phyloP scores from a whole-genome alignment of 73 alveolate genomes.

The Blepharisma japonicum region DNA sequence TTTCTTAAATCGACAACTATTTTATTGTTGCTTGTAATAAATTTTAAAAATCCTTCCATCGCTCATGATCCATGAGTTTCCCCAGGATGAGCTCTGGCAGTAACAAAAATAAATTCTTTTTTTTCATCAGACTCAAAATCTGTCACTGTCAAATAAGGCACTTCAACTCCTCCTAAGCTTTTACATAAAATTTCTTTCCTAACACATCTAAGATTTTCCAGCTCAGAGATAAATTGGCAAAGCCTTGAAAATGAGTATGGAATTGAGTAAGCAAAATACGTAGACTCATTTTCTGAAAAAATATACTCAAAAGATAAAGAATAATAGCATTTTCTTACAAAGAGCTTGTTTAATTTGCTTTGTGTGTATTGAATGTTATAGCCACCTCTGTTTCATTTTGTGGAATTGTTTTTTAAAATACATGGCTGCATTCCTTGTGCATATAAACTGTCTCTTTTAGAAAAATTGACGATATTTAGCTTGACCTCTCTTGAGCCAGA shows the following conservation, averaged over 20 bases:
- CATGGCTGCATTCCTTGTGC: conserved; percentile 67
- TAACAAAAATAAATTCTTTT: conserved; percentile 68
- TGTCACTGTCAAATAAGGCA: conserved; percentile 74
- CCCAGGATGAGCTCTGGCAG: conserved; percentile 87
- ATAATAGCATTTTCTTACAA: conserved; percentile 49
- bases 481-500: conserved; percentile 80
- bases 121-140: conserved; percentile 48
- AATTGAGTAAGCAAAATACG: background rate
- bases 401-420: conserved; percentile 27
- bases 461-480: conserved; percentile 91
- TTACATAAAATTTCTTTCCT: conserved; percentile 51
- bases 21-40: conserved; percentile 46
- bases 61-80: conserved; percentile 79
- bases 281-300: background rate
- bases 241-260: background rate
- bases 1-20: conserved; percentile 75
- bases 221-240: background rate
- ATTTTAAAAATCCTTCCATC: conserved; percentile 79
- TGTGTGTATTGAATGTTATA: conserved; percentile 77
- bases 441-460: conserved; percentile 76
- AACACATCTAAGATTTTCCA: background rate
- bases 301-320: background rate
- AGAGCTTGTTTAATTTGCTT: conserved; percentile 73
- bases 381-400: conserved; percentile 35
- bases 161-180: conserved; percentile 73